Percentiles rank a stretch among this genome's conserved stretches.
These are phyloP conservation scores for Capsicum chinense DNA, from an alignment of 257 asterid species.

Conservation along the genomic window DNA sequence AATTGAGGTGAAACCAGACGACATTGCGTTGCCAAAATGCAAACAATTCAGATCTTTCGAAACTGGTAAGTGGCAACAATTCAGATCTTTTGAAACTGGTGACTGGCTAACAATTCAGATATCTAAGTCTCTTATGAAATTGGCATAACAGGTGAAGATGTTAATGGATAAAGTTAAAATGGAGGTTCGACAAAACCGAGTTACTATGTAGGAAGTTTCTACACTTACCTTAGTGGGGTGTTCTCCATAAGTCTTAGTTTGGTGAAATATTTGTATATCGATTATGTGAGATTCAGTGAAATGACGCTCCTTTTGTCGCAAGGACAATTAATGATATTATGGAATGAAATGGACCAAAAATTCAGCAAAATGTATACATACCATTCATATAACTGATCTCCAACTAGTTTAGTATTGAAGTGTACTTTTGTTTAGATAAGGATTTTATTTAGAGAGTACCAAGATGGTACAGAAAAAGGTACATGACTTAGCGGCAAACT, in stretches of 20 bases:
- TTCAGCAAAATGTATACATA: neutral
- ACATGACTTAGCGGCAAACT: too few relatives aligned
- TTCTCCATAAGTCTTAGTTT: constrained; percentile 1
- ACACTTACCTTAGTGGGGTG: neutral
- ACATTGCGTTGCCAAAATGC: neutral
- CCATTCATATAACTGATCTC: neutral
- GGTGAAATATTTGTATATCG: neutral
- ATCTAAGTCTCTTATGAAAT: neutral
- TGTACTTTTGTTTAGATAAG: neutral
- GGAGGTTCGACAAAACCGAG: neutral
- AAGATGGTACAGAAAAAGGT: too few relatives aligned
- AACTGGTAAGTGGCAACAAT: neutral
- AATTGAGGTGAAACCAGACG: neutral
- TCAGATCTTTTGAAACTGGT: neutral
- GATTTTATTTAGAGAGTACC: too few relatives aligned
- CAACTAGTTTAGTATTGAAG: neutral
- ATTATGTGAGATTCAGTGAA: neutral
- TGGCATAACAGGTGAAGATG: neutral
- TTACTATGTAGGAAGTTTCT: neutral
- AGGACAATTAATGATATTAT: neutral
- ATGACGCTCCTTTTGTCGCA: neutral
- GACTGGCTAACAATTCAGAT: neutral
- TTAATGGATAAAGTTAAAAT: neutral
- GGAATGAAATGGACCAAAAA: constrained; percentile 4
- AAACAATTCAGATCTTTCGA: neutral